Percentiles rank a stretch among this genome's conserved stretches.
phyloP scores from a whole-genome alignment of 352 stramenopile species.

The Globisporangium nodosum region DNA sequence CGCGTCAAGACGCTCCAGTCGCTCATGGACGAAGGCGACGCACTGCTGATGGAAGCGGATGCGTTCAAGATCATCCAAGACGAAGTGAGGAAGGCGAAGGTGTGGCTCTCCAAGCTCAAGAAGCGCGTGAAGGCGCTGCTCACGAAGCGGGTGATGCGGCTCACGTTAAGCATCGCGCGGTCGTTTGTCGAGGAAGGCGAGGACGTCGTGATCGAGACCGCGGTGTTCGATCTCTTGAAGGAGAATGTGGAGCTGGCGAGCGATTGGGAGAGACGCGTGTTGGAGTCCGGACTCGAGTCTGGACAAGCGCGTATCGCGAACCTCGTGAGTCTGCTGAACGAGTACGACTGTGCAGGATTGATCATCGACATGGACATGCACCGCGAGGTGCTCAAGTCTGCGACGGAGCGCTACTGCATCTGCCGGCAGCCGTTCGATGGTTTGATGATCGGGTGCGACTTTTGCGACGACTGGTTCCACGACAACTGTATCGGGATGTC shows the following conservation, averaged over 20 bases:
- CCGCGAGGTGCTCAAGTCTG: conserved; percentile 87
- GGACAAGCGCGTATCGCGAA: conserved; percentile 71
- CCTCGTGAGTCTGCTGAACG: conserved; percentile 62
- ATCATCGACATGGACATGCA: conserved; percentile 87
- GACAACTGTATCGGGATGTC: conserved; percentile 88
- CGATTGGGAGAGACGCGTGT: conserved; percentile 76
- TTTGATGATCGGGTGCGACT: conserved; percentile 87
- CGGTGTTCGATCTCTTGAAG: conserved; percentile 74
- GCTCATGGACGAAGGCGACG: conserved; percentile 50
- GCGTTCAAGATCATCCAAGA: conserved; percentile 75
- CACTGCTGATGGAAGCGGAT: conserved; percentile 63
- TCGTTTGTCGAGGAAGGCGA: conserved; percentile 78
- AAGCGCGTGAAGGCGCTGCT: conserved; percentile 74
- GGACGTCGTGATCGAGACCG: conserved; percentile 66
- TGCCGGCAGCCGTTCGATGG: conserved; percentile 88
- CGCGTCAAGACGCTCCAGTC: conserved; percentile 45
- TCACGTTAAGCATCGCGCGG: conserved; percentile 54
- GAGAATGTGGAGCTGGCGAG: conserved; percentile 71
- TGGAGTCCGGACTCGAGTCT: conserved; percentile 69
- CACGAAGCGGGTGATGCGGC: conserved; percentile 54
- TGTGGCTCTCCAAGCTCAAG: conserved; percentile 82
- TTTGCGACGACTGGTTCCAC: conserved; percentile 89
- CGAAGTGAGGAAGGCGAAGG: conserved; percentile 72
- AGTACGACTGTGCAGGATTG: conserved; percentile 72
- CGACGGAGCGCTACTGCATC: conserved; percentile 89